Evolutionary conservation across 2,329 filamentous ascomycete genomes (phyloP).

Genomic region (Proliferodiscus dingleyae): DNA sequence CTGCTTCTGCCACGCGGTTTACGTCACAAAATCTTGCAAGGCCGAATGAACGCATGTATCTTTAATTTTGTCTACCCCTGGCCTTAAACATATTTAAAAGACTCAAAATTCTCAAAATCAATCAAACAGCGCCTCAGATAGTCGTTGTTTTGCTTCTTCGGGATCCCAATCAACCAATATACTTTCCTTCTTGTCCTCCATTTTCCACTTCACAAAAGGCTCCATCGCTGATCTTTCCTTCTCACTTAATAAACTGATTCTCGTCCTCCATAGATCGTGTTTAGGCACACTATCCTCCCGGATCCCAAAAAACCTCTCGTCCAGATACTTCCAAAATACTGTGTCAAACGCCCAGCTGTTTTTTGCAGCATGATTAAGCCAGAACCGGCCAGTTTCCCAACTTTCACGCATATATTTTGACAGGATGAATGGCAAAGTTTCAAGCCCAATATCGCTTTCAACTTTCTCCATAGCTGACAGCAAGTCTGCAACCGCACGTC

Average conservation of each 20-base stretch:
- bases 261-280: background rate
- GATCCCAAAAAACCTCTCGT: background rate
- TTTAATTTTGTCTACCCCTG: conserved; percentile 1
- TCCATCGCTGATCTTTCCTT: background rate
- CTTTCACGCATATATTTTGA: background rate
- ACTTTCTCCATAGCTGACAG: conserved; percentile 28
- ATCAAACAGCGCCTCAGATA: background rate
- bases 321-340: background rate
- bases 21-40: too few relatives aligned
- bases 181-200: background rate
- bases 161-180: conserved; percentile 1
- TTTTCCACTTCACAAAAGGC: background rate
- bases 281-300: background rate
- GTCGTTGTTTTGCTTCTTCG: background rate
- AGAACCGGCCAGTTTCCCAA: background rate
- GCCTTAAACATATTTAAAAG: conserved; percentile 1
- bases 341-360: conserved; percentile 1
- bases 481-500: conserved; percentile 31
- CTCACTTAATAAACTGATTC: background rate
- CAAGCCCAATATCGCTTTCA: conserved; percentile 18
- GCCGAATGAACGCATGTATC: background rate
- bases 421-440: background rate
- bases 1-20: too few relatives aligned
- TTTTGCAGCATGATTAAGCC: background rate
- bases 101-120: background rate